Evolutionary conservation across 345 rosid genomes (phyloP), one percentile per base, ranked within the genome.

Genomic region (Abelmoschus esculentus): DNA sequence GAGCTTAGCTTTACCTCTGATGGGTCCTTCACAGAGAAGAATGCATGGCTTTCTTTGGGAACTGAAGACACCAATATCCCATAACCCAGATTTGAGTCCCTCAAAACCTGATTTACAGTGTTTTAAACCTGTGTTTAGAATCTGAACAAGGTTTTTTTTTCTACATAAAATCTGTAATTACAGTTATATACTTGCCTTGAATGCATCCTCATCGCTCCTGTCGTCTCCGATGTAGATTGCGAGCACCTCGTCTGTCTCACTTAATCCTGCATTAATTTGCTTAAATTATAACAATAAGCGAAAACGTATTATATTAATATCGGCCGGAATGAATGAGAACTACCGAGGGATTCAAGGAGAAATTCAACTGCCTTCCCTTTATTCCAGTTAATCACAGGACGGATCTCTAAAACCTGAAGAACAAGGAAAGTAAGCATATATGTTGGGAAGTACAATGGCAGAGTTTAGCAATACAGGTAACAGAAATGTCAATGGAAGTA

Each of bases 321-420:
- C 15, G 7, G 10, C 28, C 32, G 54, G n/a, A 40, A 46, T 32
- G 40, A 59, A 19, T 6, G 46, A 18, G 44, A 26, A 52, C 18
- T 86, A 93, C 96, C 97, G 7, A 96, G 92, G 71, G 96, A 87
- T 50, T 92, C 97, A 3, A 92, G 89, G 74, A 96, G 82, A 82
- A 96, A 96, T 74, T 90, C 89, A 0, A 92, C 97, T 15, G 98
- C 99, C 83, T 92, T 90, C 26, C 99, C 99, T 77, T 92, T 96
- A 67, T 92, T 83, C 99, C 99, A 92, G 70, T 92, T 89, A 22
- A 96, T 90, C 70, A 73, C 83, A 62, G 98, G 99, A 80, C 99
- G 98, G 79, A 96, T 80, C 78, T 92, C 99, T 85, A 96, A 87
- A 84, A 96, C 99, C 98, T 93, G 76, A 61, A 58, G 26, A 57